Percentiles rank a stretch among this genome's conserved stretches.
Evolutionary conservation across 148 eudicot species (phyloP).

Genomic region (Selenicereus undatus): DNA sequence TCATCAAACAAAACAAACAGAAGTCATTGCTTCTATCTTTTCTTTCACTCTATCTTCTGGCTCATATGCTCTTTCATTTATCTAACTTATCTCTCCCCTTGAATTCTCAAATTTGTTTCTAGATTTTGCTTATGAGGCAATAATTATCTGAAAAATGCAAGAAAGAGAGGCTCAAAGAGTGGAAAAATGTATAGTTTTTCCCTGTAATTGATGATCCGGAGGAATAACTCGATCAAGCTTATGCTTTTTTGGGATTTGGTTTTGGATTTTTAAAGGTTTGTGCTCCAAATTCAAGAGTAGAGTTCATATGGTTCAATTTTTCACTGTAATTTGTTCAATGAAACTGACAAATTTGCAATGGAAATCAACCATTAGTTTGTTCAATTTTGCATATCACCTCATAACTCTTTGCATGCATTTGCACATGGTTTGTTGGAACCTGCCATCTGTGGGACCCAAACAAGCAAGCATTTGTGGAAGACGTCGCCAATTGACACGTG

Average conservation of each 20-base stretch:
- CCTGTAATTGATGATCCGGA: slow-evolving; percentile 26
- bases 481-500: too few species aligned
- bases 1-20: background rate
- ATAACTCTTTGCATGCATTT: too few species aligned
- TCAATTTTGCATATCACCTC: too few species aligned
- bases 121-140: too few species aligned
- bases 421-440: too few species aligned
- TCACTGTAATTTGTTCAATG: background rate
- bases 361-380: too few species aligned
- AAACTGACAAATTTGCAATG: background rate
- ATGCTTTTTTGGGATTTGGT: background rate
- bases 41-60: slow-evolving; percentile 12
- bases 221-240: background rate
- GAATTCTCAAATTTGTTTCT: background rate
- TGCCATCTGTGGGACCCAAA: too few species aligned
- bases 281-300: slow-evolving; percentile 4
- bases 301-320: background rate
- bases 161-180: background rate
- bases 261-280: background rate
- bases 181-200: background rate
- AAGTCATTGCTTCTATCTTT: background rate
- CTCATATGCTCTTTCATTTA: background rate
- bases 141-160: slow-evolving; percentile 5
- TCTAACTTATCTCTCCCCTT: background rate
- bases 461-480: too few species aligned